phyloP scores from a whole-genome alignment of 495 filamentous ascomycete genomes.

The Xeromyces bisporus region DNA sequence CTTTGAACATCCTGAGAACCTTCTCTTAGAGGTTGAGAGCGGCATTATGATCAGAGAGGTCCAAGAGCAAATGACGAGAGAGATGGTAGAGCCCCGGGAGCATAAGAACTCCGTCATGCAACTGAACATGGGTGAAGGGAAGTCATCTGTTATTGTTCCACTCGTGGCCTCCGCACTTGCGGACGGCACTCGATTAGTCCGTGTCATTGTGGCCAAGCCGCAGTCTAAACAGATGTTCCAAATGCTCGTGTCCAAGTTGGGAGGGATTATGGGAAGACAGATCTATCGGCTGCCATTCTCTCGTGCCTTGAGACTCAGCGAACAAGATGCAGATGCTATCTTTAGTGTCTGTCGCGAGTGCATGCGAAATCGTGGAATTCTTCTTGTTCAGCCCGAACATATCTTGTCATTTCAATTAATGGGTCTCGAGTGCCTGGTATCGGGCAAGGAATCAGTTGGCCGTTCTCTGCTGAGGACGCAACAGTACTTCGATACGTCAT shows the following conservation, averaged over 20 bases:
- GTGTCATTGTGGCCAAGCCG: conserved; percentile 47
- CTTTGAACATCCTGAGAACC: conserved; percentile 32
- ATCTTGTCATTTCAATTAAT: conserved; percentile 51
- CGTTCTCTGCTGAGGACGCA: conserved; percentile 3
- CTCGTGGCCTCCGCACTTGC: conserved; percentile 40
- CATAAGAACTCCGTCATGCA: conserved; percentile 41
- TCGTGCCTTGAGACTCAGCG: too few relatives aligned
- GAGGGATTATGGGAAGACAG: conserved; percentile 38
- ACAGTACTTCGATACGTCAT: conserved; percentile 17
- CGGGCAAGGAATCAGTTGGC: conserved; percentile 8
- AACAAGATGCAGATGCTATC: too few relatives aligned
- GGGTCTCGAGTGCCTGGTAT: conserved; percentile 37
- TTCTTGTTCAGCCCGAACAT: conserved; percentile 49
- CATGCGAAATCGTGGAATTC: conserved; percentile 15
- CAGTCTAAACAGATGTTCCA: conserved; percentile 45
- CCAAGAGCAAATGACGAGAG: conserved; percentile 37
- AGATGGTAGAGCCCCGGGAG: conserved; percentile 36
- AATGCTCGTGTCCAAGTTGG: conserved; percentile 37
- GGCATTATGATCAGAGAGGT: conserved; percentile 43
- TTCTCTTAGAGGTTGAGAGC: conserved; percentile 49
- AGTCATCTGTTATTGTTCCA: conserved; percentile 46
- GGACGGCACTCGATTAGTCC: conserved; percentile 30
- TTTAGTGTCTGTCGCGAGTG: too few relatives aligned
- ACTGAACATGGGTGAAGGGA: conserved; percentile 59
- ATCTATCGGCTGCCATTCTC: conserved; percentile 44